Percentiles rank a stretch among this genome's conserved stretches.
phyloP scores from a whole-genome alignment of 208 protist species.

The Angomonas ambiguus region DNA sequence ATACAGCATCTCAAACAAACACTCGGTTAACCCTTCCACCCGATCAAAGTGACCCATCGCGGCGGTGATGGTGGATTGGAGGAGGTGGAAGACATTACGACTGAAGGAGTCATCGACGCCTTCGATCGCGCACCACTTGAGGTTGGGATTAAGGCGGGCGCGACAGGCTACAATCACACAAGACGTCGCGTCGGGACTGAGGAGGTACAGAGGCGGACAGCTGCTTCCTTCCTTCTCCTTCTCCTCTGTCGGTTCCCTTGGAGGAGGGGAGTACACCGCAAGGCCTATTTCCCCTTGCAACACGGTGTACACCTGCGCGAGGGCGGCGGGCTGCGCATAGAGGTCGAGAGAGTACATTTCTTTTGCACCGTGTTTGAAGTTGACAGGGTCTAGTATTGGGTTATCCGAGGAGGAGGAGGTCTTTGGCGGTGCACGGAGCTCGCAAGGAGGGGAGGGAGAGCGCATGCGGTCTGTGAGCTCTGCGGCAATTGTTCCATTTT shows the following conservation, averaged over 20 bases:
- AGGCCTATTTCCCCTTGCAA: slow-evolving; percentile 38
- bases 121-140: not conserved
- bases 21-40: slow-evolving; percentile 6
- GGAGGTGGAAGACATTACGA: not conserved
- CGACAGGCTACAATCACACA: slow-evolving; percentile 57
- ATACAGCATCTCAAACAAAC: slow-evolving; percentile 36
- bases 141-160: slow-evolving; percentile 26
- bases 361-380: not conserved
- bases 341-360: slow-evolving; percentile 13
- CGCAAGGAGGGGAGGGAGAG: not conserved
- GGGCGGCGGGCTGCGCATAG: slow-evolving; percentile 10
- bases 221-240: no score
- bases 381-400: not conserved
- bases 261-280: slow-evolving; percentile 12
- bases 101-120: not conserved
- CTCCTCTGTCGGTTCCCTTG: not conserved
- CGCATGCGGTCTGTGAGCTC: not conserved
- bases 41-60: slow-evolving; percentile 49
- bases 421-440: not conserved
- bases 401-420: not conserved
- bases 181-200: slow-evolving; percentile 54
- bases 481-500: not conserved
- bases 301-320: slow-evolving; percentile 23
- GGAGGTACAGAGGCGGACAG: slow-evolving; percentile 32
- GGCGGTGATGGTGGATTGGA: slow-evolving; percentile 18